Conservation (phyloP, 140 eudicot species). For the Stevia rebaudiana region DNA sequence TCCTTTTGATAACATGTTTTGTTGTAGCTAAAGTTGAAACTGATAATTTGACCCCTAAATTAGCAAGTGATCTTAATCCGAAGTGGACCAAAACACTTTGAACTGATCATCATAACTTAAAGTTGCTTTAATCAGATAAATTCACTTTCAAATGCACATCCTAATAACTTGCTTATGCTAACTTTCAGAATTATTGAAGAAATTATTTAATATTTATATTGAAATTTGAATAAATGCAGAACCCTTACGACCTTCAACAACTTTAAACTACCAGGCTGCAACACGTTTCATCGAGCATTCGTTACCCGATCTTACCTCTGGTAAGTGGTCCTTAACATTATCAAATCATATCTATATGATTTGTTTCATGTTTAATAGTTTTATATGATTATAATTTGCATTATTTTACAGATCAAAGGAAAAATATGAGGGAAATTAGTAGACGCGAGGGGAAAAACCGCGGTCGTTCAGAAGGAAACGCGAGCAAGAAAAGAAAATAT, state of each 20-base stretch:
- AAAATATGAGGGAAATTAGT: constrained; percentile 78
- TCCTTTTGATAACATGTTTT: neutral
- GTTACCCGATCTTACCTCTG: constrained; percentile 75
- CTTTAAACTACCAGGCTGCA: constrained; percentile 73
- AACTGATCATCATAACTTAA: neutral
- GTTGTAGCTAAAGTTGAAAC: neutral
- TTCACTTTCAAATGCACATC: neutral
- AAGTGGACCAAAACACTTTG: neutral
- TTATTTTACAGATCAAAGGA: constrained; percentile 62
- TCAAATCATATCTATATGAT: neutral
- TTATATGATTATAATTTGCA: constrained; percentile 14
- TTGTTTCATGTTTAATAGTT: neutral
- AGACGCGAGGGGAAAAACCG: constrained; percentile 36
- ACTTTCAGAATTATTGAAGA: constrained; percentile 2
- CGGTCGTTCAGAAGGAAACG: constrained; percentile 48
- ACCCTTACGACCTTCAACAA: constrained; percentile 71
- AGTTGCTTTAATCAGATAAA: neutral
- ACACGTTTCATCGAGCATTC: constrained; percentile 92
- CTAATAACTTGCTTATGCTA: neutral
- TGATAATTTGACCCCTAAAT: neutral
- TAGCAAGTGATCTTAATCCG: neutral
- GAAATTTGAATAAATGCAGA: constrained; percentile 35
- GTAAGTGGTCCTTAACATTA: constrained; percentile 31
- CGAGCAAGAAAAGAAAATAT: constrained; percentile 70
- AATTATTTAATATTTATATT: neutral